These are phyloP conservation scores for Talaromyces proteolyticus DNA, from an alignment of 495 filamentous ascomycete genomes.

Conservation along the genomic window DNA sequence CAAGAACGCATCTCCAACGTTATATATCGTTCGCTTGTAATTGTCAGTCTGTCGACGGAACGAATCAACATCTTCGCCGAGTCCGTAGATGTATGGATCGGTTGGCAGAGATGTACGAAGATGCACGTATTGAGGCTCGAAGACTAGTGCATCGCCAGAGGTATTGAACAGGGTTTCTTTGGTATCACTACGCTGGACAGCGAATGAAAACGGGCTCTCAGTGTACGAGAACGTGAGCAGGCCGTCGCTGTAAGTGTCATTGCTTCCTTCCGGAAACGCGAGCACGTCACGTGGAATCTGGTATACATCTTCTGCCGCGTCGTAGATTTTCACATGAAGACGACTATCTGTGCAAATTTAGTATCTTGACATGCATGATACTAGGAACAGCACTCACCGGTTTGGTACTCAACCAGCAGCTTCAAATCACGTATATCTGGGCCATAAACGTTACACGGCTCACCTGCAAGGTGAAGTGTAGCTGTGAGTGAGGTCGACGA, in stretches of 20 bases:
- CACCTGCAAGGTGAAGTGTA: slow-evolving; percentile 59
- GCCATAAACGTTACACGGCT: slow-evolving; percentile 68
- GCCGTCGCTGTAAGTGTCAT: slow-evolving; percentile 12
- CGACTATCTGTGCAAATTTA: slow-evolving; percentile 58
- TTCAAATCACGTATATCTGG: slow-evolving; percentile 59
- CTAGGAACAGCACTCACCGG: slow-evolving; percentile 45
- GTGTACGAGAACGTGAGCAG: slow-evolving; percentile 42
- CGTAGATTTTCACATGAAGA: slow-evolving; percentile 79
- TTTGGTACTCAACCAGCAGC: slow-evolving; percentile 70
- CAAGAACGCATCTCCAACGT: slow-evolving; percentile 10
- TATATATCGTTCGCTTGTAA: slow-evolving; percentile 48
- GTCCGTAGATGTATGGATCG: slow-evolving; percentile 51
- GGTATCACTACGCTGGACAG: slow-evolving; percentile 46
- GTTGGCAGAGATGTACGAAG: slow-evolving; percentile 41
- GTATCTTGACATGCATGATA: too few relatives aligned
- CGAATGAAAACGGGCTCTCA: slow-evolving; percentile 59
- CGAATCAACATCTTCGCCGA: slow-evolving; percentile 47
- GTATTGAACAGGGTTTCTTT: slow-evolving; percentile 46
- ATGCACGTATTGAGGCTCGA: slow-evolving; percentile 52
- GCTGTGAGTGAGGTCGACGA: slow-evolving; percentile 33
- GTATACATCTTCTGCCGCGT: slow-evolving; percentile 64
- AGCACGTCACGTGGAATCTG: slow-evolving; percentile 72
- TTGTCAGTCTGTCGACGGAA: slow-evolving; percentile 41
- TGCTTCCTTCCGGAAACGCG: slow-evolving; percentile 45
- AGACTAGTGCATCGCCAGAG: slow-evolving; percentile 33